A percentile compares a stretch with the other conserved stretches of the same genome.
phyloP scores from a whole-genome alignment of 179 eudicot species.

The Nepenthes alata region DNA sequence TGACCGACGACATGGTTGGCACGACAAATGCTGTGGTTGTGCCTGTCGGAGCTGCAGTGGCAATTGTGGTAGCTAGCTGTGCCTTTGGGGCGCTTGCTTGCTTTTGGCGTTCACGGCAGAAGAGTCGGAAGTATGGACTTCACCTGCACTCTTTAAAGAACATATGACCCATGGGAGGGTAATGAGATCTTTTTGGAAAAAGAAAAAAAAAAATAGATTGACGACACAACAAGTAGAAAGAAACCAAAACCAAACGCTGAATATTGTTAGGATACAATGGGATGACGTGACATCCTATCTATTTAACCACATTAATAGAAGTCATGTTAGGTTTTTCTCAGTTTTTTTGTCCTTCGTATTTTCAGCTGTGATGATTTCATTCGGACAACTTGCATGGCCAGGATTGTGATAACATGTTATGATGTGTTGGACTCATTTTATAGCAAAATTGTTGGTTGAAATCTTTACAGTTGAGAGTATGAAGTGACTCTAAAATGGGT shows the following conservation, averaged over 20 bases:
- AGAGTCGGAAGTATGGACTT: slow-evolving; percentile 88
- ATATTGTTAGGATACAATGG: no score
- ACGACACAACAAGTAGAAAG: not conserved
- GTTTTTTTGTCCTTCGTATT: no score
- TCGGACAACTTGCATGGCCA: no score
- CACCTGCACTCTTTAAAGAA: slow-evolving; percentile 71
- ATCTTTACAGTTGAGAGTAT: no score
- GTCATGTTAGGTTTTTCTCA: no score
- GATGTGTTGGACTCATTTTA: no score
- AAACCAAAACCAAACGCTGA: not conserved
- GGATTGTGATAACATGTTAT: no score
- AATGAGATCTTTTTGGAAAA: slow-evolving; percentile 19
- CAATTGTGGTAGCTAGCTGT: slow-evolving; percentile 84
- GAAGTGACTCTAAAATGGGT: no score
- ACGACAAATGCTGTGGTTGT: slow-evolving; percentile 59
- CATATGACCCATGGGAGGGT: slow-evolving; percentile 48
- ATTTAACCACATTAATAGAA: no score
- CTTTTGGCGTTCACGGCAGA: slow-evolving; percentile 86
- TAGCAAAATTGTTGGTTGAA: no score
- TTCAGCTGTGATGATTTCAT: no score
- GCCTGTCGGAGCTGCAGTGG: slow-evolving; percentile 89
- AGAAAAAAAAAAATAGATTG: slow-evolving; percentile 7
- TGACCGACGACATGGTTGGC: slow-evolving; percentile 36
- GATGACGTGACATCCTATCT: no score
- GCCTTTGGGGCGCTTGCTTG: slow-evolving; percentile 91